Conservation (phyloP, 2,329 filamentous ascomycete species). For the Exophiala calicioides region DNA sequence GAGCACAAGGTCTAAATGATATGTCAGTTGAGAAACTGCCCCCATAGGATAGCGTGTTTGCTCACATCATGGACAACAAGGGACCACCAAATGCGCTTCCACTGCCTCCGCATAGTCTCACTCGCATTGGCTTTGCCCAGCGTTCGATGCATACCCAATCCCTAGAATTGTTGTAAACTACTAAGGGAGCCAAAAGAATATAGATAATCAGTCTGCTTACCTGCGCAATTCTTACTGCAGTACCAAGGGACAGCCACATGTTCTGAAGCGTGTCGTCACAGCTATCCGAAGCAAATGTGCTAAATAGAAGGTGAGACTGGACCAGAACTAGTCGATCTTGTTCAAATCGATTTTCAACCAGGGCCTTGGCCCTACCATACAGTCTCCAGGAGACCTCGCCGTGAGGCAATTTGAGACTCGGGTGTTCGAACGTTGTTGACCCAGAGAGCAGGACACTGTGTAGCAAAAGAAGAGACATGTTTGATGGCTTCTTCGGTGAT, state of each 20-base stretch:
- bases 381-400: slow-evolving; percentile 8
- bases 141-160: slow-evolving; percentile 11
- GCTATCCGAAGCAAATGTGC: slow-evolving; percentile 11
- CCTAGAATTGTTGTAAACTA: neutral
- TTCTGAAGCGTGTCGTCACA: slow-evolving; percentile 15
- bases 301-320: slow-evolving; percentile 10
- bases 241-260: slow-evolving; percentile 14
- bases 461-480: slow-evolving; percentile 7
- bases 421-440: slow-evolving; percentile 8
- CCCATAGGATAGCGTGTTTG: too few relatives aligned
- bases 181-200: neutral
- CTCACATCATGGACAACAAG: slow-evolving; percentile 10
- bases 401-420: slow-evolving; percentile 3
- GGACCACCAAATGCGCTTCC: slow-evolving; percentile 13
- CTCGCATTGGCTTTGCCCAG: slow-evolving; percentile 9
- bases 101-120: slow-evolving; percentile 5
- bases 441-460: slow-evolving; percentile 10
- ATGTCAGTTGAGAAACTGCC: neutral
- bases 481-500: neutral
- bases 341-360: slow-evolving; percentile 13
- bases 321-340: slow-evolving; percentile 10
- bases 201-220: neutral
- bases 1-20: slow-evolving; percentile 1
- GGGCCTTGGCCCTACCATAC: slow-evolving; percentile 7
- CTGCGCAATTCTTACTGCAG: slow-evolving; percentile 7